Evolutionary conservation across 306 rosid genomes (phyloP).

Genomic region (Citrullus amarus): DNA sequence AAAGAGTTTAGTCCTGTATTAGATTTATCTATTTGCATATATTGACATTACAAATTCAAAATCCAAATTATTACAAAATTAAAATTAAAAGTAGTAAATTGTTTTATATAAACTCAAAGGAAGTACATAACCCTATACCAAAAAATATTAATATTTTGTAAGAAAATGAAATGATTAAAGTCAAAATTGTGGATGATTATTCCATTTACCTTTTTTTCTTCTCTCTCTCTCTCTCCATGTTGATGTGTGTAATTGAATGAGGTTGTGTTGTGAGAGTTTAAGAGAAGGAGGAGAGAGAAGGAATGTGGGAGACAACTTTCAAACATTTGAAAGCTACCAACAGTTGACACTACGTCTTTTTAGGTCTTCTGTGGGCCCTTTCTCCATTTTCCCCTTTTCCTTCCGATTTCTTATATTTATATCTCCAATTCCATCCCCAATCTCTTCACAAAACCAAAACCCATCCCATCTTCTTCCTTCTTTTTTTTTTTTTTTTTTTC

Average conservation of each 20-base stretch:
- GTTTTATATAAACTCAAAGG: not conserved
- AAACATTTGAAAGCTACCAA: conserved; percentile 50
- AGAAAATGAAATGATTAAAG: not conserved
- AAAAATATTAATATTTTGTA: too few relatives aligned
- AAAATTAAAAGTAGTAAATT: not conserved
- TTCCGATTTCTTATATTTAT: conserved; percentile 1
- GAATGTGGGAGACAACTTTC: conserved; percentile 75
- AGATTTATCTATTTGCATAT: too few relatives aligned
- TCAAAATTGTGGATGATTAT: not conserved
- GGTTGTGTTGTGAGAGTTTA: not conserved
- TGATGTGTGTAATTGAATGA: not conserved
- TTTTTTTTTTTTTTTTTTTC: too few relatives aligned
- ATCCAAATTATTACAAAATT: too few relatives aligned
- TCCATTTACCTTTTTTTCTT: not conserved
- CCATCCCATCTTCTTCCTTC: not conserved
- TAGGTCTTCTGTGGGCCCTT: conserved; percentile 21
- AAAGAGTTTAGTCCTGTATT: too few relatives aligned
- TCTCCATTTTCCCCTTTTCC: not conserved
- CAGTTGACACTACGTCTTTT: conserved; percentile 61
- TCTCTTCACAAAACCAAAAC: conserved; percentile 20
- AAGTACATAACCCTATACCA: not conserved
- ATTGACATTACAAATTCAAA: not conserved
- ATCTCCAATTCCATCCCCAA: conserved; percentile 1
- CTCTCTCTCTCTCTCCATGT: not conserved
- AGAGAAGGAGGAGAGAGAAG: not conserved